Conservation (phyloP, 192 early-diverging fungal species). For the Entomortierella parvispora region DNA sequence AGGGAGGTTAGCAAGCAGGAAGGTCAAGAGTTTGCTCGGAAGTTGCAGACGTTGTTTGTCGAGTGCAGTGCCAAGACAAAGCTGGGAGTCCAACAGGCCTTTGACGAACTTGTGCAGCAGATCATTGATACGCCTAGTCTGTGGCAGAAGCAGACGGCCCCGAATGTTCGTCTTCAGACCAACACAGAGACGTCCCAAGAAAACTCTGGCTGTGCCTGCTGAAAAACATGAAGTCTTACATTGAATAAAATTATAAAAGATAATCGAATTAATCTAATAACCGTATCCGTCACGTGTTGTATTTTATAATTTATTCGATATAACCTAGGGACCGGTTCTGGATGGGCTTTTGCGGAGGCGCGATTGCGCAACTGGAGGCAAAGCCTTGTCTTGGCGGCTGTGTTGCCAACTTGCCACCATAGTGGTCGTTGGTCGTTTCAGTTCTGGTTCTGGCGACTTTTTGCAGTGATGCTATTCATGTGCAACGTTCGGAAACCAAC, state of each 20-base stretch:
- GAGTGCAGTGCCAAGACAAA: slow-evolving; percentile 97
- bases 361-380: no score
- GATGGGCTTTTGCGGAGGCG: no score
- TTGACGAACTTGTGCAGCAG: slow-evolving; percentile 94
- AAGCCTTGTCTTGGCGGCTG: no score
- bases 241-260: neutral
- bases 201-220: slow-evolving; percentile 35
- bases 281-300: no score
- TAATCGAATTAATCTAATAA: no score
- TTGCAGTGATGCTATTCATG: no score
- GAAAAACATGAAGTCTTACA: neutral
- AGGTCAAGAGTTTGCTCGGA: slow-evolving; percentile 90
- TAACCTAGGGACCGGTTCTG: no score
- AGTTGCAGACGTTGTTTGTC: slow-evolving; percentile 92
- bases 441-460: no score
- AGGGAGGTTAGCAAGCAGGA: slow-evolving; percentile 87
- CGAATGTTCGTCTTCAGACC: slow-evolving; percentile 42
- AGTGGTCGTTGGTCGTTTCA: no score
- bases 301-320: no score
- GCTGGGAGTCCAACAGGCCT: slow-evolving; percentile 91
- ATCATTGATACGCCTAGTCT: slow-evolving; percentile 60
- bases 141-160: slow-evolving; percentile 43
- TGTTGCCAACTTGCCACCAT: no score
- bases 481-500: no score
- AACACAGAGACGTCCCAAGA: slow-evolving; percentile 24